phyloP scores from a whole-genome alignment of 768 basidiomycete genomes.

The Mycena rebaudengoi region DNA sequence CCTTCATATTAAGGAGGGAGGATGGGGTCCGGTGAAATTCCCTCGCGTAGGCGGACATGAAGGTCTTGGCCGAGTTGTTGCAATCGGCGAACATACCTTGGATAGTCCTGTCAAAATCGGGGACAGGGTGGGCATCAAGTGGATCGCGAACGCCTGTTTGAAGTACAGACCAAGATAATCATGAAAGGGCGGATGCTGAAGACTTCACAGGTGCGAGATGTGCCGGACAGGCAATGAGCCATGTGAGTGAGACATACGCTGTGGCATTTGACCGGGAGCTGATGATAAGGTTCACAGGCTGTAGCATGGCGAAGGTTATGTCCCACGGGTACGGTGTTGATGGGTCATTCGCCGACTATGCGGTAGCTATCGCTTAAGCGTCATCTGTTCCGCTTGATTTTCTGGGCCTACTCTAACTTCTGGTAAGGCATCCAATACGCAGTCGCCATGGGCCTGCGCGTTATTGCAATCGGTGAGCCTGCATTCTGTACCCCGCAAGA shows the following conservation, averaged over 20 bases:
- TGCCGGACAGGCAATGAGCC: slow-evolving; percentile 75
- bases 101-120: slow-evolving; percentile 66
- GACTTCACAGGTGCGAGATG: slow-evolving; percentile 74
- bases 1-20: slow-evolving; percentile 69
- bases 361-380: slow-evolving; percentile 46
- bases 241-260: slow-evolving; percentile 23
- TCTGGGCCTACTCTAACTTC: background rate
- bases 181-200: too few species aligned
- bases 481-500: background rate
- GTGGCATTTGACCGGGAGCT: background rate
- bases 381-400: too few species aligned
- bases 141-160: slow-evolving; percentile 56
- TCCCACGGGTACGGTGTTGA: slow-evolving; percentile 71
- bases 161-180: slow-evolving; percentile 33
- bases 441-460: slow-evolving; percentile 75
- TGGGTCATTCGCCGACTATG: slow-evolving; percentile 77
- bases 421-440: slow-evolving; percentile 79
- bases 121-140: slow-evolving; percentile 83
- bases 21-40: slow-evolving; percentile 66
- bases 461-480: slow-evolving; percentile 54
- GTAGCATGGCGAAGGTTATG: slow-evolving; percentile 47
- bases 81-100: slow-evolving; percentile 70
- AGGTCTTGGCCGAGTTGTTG: slow-evolving; percentile 80
- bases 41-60: slow-evolving; percentile 83
- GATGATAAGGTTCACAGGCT: slow-evolving; percentile 46